Base-by-base conservation (phyloP, 2,329 filamentous ascomycete species). In the Phialemonium atrogriseum region DNA sequence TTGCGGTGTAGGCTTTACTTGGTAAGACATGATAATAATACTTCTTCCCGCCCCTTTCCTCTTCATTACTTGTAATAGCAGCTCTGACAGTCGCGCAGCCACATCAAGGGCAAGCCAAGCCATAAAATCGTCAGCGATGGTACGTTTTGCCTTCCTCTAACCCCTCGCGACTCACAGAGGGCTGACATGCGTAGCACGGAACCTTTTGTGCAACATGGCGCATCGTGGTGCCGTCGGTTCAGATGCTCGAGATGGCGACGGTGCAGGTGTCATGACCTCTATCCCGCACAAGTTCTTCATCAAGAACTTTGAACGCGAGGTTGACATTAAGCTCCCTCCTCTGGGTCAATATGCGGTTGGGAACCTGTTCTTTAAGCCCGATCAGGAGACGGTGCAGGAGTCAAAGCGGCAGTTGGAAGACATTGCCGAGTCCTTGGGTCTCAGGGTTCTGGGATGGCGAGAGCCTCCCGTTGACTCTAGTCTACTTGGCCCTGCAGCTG, bases 121-220 rank as follows among this genome's bases (percentile, higher is more conserved):
- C 91, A 96, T 73, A 98, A 96, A 59, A 96, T 96, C 54, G 83
- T 96, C 43, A 94, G 84, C 64, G 89, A 96, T 94, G 89, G 85
- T 91, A 62, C 66, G 78, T 22, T 19, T 11, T 28, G 12, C n/a
- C n/a, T n/a, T n/a, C n/a, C n/a, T n/a, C n/a, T n/a, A n/a, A n/a
- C n/a, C n/a, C n/a, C 16, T 11, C 24, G 18, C 16, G 5, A 25
- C 7, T 17, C 5, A 4, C n/a, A 1, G 12, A 7, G n/a, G 27
- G 15, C 37, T 45, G 29, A 46, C 34, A 2, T 11, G 28, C 10
- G 22, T 42, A 91, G 85, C 88, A 46, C 83, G 85, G 45, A 94
- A 88, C 62, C 72, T 98, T 40, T 79, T 98, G 42, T 98, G 91
- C 73, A 96, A 98, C 74, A 98, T 98, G 91, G 96, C 91, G 71